Evolutionary conservation across 352 stramenopile species (phyloP).

Genomic region (Pythium coloratum): DNA sequence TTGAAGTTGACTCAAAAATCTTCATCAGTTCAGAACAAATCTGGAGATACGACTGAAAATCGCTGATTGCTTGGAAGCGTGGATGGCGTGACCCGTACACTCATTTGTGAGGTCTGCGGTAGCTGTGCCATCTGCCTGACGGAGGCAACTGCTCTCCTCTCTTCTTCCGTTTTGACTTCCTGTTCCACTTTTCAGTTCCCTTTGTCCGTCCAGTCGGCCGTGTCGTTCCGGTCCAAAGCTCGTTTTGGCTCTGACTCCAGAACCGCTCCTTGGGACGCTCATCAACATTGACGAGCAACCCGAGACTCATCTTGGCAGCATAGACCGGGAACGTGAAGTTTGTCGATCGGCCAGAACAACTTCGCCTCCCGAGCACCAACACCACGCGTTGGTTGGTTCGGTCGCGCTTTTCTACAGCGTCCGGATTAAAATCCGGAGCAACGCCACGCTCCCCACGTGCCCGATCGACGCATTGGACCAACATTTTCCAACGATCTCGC

Average conservation of each 20-base stretch:
- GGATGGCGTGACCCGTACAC: not conserved
- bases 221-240: slow-evolving; percentile 1
- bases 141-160: not conserved
- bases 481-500: slow-evolving; percentile 2
- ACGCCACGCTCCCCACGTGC: not conserved
- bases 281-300: not conserved
- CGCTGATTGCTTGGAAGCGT: not conserved
- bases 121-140: not conserved
- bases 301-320: slow-evolving; percentile 7
- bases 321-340: not conserved
- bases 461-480: not conserved
- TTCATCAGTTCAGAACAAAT: not conserved
- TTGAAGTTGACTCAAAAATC: slow-evolving; percentile 3
- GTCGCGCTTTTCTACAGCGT: not conserved
- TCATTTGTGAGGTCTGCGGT: not conserved
- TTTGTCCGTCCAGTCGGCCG: not conserved
- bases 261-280: not conserved
- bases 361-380: slow-evolving; percentile 2
- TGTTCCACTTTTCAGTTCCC: not conserved
- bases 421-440: not conserved
- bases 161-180: not conserved
- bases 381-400: not conserved
- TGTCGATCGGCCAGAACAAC: not conserved
- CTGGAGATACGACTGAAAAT: not conserved
- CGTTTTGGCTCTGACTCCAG: not conserved